These are phyloP conservation scores for Pythium monospermum DNA, from an alignment of 352 stramenopile genomes.

Conservation along the genomic window DNA sequence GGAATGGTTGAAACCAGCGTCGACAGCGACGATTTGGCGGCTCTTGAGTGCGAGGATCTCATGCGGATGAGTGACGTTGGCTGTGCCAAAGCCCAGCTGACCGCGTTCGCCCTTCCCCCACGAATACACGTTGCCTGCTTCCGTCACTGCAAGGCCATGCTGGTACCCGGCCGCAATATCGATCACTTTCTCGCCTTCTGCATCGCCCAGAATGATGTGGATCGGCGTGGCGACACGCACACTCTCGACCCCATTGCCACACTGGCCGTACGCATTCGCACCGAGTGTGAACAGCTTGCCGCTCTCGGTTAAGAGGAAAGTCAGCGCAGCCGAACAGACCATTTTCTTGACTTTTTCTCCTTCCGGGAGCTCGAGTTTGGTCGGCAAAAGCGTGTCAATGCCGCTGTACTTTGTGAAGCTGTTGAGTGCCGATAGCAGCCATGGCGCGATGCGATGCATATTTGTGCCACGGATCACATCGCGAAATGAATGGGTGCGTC, in stretches of 20 bases:
- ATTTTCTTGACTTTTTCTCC: constrained; percentile 67
- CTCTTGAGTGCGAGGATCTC: constrained; percentile 76
- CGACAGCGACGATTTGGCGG: constrained; percentile 53
- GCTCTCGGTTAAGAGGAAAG: constrained; percentile 65
- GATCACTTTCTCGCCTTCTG: constrained; percentile 59
- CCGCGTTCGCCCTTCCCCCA: constrained; percentile 83
- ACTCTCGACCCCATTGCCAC: constrained; percentile 55
- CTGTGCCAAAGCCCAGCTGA: constrained; percentile 73
- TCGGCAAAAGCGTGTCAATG: constrained; percentile 62
- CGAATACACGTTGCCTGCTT: constrained; percentile 62
- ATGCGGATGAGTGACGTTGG: constrained; percentile 65
- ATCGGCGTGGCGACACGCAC: constrained; percentile 49
- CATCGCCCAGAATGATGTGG: constrained; percentile 50
- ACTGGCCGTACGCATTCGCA: constrained; percentile 79
- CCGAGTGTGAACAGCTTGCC: constrained; percentile 77
- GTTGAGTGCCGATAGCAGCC: constrained; percentile 67
- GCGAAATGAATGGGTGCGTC: constrained; percentile 77
- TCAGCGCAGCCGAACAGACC: constrained; percentile 79
- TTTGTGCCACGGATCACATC: constrained; percentile 83
- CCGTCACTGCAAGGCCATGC: constrained; percentile 67
- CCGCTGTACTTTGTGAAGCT: constrained; percentile 53
- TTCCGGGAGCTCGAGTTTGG: constrained; percentile 51
- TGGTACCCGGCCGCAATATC: constrained; percentile 75
- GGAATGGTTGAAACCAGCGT: constrained; percentile 82
- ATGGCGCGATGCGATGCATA: constrained; percentile 74